Base-by-base conservation (phyloP, 2,329 filamentous ascomycete genomes). In the Zymoseptoria ardabiliae region DNA sequence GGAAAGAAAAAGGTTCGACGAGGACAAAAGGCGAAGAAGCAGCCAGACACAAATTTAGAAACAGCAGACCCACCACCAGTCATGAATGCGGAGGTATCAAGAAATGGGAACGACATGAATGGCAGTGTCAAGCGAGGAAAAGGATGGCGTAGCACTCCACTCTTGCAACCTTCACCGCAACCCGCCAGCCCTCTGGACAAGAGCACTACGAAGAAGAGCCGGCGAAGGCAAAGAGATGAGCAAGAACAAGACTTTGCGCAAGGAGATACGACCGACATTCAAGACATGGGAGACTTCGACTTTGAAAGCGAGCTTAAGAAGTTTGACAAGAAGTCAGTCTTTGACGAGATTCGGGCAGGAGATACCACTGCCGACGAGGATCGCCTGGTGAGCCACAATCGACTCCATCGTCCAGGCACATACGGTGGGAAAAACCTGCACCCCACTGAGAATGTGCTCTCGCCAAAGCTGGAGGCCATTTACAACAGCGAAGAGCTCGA, bases 231-330 rank as follows among this genome's bases (percentile, higher is more conserved):
- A 75, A 76, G 65, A 8, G 81, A 84, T 58, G 78, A 81, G 57
- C 59, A 64, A 45, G 75, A 90, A 50, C 95, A 91, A 71, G 93
- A 91, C 3, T 97, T 93, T 92, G 91, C 90, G 3, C 97, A 93
- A 0, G 94, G 97, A 71, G 93, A 97, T 70, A 92, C 93, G 21
- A 97, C 91, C 0, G 94, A 97, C 71, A 90, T 94, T 21, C 90
- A 93, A 75, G 93, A 95, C 71, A 84, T 94, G 79, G 90, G 89
- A 10, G 94, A 97, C 62, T 97, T 97, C 68, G 93, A 97, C 73
- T 97, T 97, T 69, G 87, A 90, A 68, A 86, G 85, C 57, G 91
- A 91, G 65, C 80, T 97, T 30, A 92, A 90, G 53, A 96, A 96
- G 70, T 97, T 97, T 68, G 92, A 97, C 78, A 97, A 97, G 77